A percentile compares a stretch with the other conserved stretches of the same genome.
phyloP scores from a whole-genome alignment of 2,329 filamentous ascomycete genomes.

The Penicillium sp. region DNA sequence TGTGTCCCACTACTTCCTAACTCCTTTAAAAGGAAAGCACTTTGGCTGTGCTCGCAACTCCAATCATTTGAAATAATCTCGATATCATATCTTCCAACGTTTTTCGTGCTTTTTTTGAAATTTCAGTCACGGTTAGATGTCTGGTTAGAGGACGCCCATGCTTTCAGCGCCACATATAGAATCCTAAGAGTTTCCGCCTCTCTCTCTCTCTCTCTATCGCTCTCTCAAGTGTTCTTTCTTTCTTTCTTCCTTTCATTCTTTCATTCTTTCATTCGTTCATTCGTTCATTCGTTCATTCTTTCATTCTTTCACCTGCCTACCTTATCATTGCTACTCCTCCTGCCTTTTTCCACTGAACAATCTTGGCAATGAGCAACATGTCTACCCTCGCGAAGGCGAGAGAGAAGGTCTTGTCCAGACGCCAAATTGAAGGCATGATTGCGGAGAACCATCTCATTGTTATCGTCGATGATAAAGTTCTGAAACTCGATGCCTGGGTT shows the following conservation, averaged over 20 bases:
- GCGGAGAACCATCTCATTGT: constrained; percentile 75
- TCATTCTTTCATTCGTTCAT: not conserved
- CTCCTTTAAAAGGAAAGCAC: not conserved
- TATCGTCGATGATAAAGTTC: constrained; percentile 74
- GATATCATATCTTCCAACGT: not conserved
- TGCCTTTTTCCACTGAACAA: not conserved
- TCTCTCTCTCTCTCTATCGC: too few species aligned
- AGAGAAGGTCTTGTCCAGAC: constrained; percentile 20
- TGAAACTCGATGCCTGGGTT: constrained; percentile 85
- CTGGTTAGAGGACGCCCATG: not conserved
- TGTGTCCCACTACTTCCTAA: not conserved
- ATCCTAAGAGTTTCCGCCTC: too few species aligned
- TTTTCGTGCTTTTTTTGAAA: not conserved
- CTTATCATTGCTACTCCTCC: too few species aligned
- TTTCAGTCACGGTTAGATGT: not conserved
- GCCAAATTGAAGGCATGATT: constrained; percentile 74
- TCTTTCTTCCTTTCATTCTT: too few species aligned
- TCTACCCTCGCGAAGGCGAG: constrained; percentile 2
- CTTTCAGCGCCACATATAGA: not conserved
- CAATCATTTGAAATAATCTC: not conserved
- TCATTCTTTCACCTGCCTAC: not conserved
- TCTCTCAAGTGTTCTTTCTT: not conserved
- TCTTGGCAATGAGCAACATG: constrained; percentile 4
- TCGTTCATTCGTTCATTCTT: too few species aligned
- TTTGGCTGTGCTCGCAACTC: not conserved